Evolutionary conservation across 169 alveolate genomes (phyloP).

Genomic region (Blepharisma undulans): DNA sequence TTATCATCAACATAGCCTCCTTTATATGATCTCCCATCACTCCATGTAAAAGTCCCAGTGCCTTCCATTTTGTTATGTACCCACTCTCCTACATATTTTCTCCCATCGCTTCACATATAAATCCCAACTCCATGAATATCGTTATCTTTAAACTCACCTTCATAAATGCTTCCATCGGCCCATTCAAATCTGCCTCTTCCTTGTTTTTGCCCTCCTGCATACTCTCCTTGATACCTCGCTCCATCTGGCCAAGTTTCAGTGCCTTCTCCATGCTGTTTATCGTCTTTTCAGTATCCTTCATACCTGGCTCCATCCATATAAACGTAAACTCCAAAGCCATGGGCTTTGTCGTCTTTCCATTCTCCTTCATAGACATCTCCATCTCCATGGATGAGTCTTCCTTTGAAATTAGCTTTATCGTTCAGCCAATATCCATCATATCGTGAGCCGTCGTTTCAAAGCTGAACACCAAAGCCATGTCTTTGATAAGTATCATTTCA

Average conservation of each 20-base stretch:
- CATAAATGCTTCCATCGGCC: slow-evolving; percentile 66
- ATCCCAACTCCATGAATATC: slow-evolving; percentile 64
- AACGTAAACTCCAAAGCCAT: slow-evolving; percentile 73
- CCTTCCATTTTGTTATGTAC: slow-evolving; percentile 57
- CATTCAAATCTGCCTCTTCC: slow-evolving; percentile 49
- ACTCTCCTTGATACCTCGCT: slow-evolving; percentile 68
- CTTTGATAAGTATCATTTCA: slow-evolving; percentile 65
- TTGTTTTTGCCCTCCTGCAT: slow-evolving; percentile 65
- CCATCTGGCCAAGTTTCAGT: slow-evolving; percentile 72
- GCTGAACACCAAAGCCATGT: slow-evolving; percentile 59
- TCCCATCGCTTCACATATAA: slow-evolving; percentile 74
- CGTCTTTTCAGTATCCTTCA: slow-evolving; percentile 67
- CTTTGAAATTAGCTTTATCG: slow-evolving; percentile 74
- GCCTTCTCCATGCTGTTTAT: slow-evolving; percentile 68
- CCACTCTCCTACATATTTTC: slow-evolving; percentile 45
- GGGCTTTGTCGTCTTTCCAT: slow-evolving; percentile 77
- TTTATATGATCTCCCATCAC: slow-evolving; percentile 76
- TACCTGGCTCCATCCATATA: slow-evolving; percentile 79
- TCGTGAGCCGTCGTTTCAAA: slow-evolving; percentile 62
- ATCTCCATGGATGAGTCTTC: slow-evolving; percentile 70
- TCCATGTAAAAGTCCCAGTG: slow-evolving; percentile 75
- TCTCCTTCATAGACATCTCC: slow-evolving; percentile 82
- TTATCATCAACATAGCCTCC: slow-evolving; percentile 77
- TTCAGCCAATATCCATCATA: slow-evolving; percentile 63
- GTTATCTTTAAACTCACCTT: slow-evolving; percentile 68